Base-by-base conservation (phyloP, 352 stramenopile species). In the Aphanomyces invadans region DNA sequence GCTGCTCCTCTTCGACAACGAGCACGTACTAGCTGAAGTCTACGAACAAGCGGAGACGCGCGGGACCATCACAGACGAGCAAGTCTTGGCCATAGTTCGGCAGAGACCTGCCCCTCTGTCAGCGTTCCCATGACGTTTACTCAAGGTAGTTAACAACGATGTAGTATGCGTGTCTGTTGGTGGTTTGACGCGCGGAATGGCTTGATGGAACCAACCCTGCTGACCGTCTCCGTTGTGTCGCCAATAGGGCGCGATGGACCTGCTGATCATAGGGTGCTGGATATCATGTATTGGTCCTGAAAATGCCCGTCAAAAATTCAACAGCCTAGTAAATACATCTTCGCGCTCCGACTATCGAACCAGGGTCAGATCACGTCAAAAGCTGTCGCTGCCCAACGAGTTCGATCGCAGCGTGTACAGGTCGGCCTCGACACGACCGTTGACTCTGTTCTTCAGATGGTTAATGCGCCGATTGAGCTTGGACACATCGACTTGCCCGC, bases 1-100 rank as follows among this genome's bases (percentile, higher is more conserved):
- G 38, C 71, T 80, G 26, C 63, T 88, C 65, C 67, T 94, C 19
- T 72, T 91, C 45, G 81, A 90, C 62, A 87, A 90, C 69, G 81
- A 89, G 15, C 79, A 88, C 33, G 81, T 86, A 38, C 70, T 94
- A 33, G 79, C 81, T 3, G 79, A 90, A 65, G 82, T 92, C 17
- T 86, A 89, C 38, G 81, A 91, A 23, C 83, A 94, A 69, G 85
- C 80, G n/a, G 77, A 88, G 63, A 81, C 75, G 49, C 76, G 80
- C 52, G 89, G 90, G 62, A 74, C 71, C 42, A 91, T 94, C 61
- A 68, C 83, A 2, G 85, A 94, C 68, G 76, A 72, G 11, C 83
- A 83, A 45, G 82, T 94, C 38, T 71, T 86, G 52, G 83, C 92
- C 71, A 88, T 94, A 59, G 71, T 94, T 33, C 49, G 23, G 15